Base-by-base conservation (phyloP, 2,329 filamentous ascomycete genomes). In the Talaromyces atroroseus region DNA sequence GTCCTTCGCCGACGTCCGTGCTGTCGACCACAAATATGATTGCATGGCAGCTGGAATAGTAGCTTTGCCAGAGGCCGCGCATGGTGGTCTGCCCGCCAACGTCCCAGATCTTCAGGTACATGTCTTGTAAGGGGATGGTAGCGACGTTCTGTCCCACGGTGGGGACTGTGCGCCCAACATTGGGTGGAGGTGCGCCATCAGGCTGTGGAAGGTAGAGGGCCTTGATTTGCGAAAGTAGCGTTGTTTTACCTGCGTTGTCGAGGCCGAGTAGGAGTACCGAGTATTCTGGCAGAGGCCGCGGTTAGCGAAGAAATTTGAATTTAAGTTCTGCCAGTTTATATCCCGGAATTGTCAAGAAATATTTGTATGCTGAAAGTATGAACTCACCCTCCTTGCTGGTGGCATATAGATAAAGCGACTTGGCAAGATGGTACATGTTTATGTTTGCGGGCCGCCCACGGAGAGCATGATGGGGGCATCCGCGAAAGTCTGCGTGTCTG, bases 71-170 rank as follows among this genome's bases (percentile, higher is more conserved):
- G 32, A 97, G 83, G 61, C 88, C 87, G 60, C 94, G 87, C 68
- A 99, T 82, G 26, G 84, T 88, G 68, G 94, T 85, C 74, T 99
- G 94, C 6, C 94, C 94, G 62, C 94, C 94, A 0, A 99, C 90
- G 70, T 99, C 94, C 94, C 94, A 97, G 66, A 99, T 88, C 79
- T 96, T 96, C 68, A 99, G 81, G 78, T 97, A 96, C 84, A 96
- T 92, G 72, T 96, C 90, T 16, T 90, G 88, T 23, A 97, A 81
- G 21, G 88, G 85, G 69, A 99, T 89, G 48, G 92, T 94, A 60
- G 90, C 89, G 62, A 97, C 92, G 75, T 97, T 97, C 73, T 97
- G 94, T 62, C 94, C 94, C 65, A 97, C 92, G 20, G 94, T 99
- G 26, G 94, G 94, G 7, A 97, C 92, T 46, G 92, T 96, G 71